Evolutionary conservation across 1,284 basidiomycete genomes (phyloP), one percentile per base, ranked within the genome.

Genomic region (Papiliotrema flavescens): DNA sequence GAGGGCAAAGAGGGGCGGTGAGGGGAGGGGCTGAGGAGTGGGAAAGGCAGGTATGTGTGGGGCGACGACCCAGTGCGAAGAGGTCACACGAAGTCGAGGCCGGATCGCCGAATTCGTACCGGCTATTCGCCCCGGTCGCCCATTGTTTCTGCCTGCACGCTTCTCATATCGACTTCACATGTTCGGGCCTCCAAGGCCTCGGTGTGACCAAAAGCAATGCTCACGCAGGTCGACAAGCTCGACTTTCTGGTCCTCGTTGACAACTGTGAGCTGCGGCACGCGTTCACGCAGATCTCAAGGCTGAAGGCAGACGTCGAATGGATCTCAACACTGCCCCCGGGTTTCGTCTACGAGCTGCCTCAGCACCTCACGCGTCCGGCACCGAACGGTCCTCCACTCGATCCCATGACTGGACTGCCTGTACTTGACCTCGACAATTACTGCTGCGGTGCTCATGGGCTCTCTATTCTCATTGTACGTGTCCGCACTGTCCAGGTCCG

Each of bases 361-460:
- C 81, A 83, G 52, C 87, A 90, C 66, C 64, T 90, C 17, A 5
- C 15, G 14, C 43, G 46, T 6, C 54, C 55, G 20, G 67, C 77
- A 0, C 78, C 82, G 32, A 74, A 80, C 28, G 70, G 78, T 41
- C 80, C 83, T 22, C 75, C 77, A 1, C 70, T 76, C 24, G 85
- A 88, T 61, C 70, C 80, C 23, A 62, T 75, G 22, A 86, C 83
- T 1, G 82, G 83, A 0, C 82, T 85, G 5, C 86, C 86, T 1
- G 74, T 88, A 7, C 59, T 89, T 5, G 83, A 89, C 63, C 81
- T 90, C 43, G 83, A 89, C 61, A 81, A 84, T 51, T 88, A 84
- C 65, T 90, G 88, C 67, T 90, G 88, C 66, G 88, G 87, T 6
- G 88, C 88, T 1, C 89, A 90, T 75, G 89, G 89, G 0, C 86